Conservation (phyloP, 306 rosid species). For the Rosa lucieae region DNA sequence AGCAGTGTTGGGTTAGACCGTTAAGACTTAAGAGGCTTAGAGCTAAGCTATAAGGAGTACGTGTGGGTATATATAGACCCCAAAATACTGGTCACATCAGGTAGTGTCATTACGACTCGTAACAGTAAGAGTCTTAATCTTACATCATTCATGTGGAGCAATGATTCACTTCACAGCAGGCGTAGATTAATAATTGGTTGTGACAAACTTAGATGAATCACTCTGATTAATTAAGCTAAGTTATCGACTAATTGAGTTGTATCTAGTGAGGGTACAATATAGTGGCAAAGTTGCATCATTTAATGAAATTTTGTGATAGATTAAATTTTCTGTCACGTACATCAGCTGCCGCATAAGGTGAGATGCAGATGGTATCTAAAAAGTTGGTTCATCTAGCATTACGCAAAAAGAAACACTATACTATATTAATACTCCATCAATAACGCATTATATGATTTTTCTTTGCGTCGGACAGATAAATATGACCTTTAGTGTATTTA, state of each 20-base stretch:
- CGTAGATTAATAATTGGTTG: not conserved
- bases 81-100: not conserved
- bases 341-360: not conserved
- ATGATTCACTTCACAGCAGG: slow-evolving; percentile 1
- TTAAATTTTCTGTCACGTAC: too few relatives aligned
- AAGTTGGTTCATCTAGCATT: too few relatives aligned
- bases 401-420: not conserved
- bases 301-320: too few relatives aligned
- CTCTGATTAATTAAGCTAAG: not conserved
- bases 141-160: slow-evolving; percentile 20
- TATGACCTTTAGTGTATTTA: too few relatives aligned
- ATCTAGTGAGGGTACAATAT: not conserved
- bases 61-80: slow-evolving; percentile 23
- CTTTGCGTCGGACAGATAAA: not conserved
- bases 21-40: not conserved
- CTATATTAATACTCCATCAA: not conserved
- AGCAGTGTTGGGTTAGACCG: not conserved
- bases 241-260: not conserved
- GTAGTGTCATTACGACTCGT: not conserved
- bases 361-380: too few relatives aligned
- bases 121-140: not conserved
- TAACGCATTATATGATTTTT: not conserved
- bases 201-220: not conserved
- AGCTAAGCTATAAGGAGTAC: not conserved
- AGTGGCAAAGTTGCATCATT: not conserved